Evolutionary conservation across 2,329 filamentous ascomycete species (phyloP), one percentile per base, ranked within the genome.

Genomic region (Ceratocystis alfenasii): DNA sequence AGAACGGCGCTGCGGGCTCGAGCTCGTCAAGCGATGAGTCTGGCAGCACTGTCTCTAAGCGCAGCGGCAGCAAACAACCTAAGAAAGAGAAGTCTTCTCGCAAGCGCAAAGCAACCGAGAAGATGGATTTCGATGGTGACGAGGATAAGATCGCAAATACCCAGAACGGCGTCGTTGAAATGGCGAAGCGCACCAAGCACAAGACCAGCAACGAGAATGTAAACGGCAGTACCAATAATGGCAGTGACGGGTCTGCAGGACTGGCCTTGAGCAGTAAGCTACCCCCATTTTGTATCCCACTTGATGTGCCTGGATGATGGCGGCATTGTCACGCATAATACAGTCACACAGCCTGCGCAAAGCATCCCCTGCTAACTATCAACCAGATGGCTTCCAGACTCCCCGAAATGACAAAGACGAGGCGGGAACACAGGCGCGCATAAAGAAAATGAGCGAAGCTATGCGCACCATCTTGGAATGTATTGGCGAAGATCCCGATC

Each of bases 401-500:
- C 64, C 62, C 20, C 64, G 67, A 17, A 63, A 68, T 15, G 67
- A 68, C 61, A 66, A 64, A 22, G 67, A 68, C 30, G 62, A 55
- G 33, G 63, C n/a, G 25, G 64, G 53, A 12, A 68, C 64, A 8
- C 28, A 65, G 36, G 74, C 74, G 68, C 79, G 85, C 59, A 73
- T 87, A 46, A 76, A 81, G 17, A 83, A 81, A 71, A 81, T 88
- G 74, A 78, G 79, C 68, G 83, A 78, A 59, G 86, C 86, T 46
- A 83, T 88, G 30, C 78, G 83, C 62, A 87, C 85, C 1, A 78
- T 88, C 15, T 81, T 88, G 36, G 86, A 88, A 73, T 88, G 85
- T 70, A 77, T 88, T 5, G 86, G 86, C 70, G 86, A 88, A 74
- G 84, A 88, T 69, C 83, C 85, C 0, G 79, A 85, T 69, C 80